Evolutionary conservation across 2,329 filamentous ascomycete genomes (phyloP).

Genomic region (Davidsoniella eucalypti): DNA sequence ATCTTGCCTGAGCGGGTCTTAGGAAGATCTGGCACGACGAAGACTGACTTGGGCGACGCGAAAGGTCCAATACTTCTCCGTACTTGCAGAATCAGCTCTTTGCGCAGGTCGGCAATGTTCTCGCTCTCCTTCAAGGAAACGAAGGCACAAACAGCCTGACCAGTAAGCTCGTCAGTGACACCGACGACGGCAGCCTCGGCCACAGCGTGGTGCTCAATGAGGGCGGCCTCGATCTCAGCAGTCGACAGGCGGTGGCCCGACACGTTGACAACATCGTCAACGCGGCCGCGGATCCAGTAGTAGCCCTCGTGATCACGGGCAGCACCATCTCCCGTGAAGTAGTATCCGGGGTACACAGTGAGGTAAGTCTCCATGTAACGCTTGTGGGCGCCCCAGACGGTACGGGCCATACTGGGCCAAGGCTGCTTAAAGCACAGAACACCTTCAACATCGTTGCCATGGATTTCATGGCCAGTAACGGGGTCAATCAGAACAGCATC

Average conservation of each 20-base stretch:
- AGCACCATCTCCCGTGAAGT: constrained; percentile 89
- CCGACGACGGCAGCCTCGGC: constrained; percentile 94
- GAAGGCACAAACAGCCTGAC: constrained; percentile 94
- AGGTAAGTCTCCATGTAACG: constrained; percentile 98
- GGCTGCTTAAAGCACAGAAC: constrained; percentile 93
- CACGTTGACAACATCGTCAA: constrained; percentile 97
- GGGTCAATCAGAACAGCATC: constrained; percentile 96
- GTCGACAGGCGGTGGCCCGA: constrained; percentile 92
- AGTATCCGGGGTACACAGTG: constrained; percentile 95
- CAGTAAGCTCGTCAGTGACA: constrained; percentile 81
- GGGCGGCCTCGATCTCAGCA: constrained; percentile 91
- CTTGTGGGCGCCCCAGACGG: constrained; percentile 94
- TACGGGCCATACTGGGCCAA: constrained; percentile 97
- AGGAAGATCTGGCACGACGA: constrained; percentile 79
- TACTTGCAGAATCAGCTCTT: constrained; percentile 87
- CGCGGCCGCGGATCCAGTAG: constrained; percentile 98
- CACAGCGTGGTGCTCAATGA: constrained; percentile 79
- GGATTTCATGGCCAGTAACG: constrained; percentile 80
- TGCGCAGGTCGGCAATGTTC: constrained; percentile 59
- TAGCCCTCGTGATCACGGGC: constrained; percentile 95
- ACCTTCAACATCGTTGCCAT: constrained; percentile 93
- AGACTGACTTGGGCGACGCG: constrained; percentile 86
- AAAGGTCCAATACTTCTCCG: constrained; percentile 96
- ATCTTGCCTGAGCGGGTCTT: constrained; percentile 99
- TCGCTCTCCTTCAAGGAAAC: constrained; percentile 75